A percentile compares a stretch with the other conserved stretches of the same genome.
Evolutionary conservation across 225 moss, liverwort and hornwort genomes (phyloP).

Genomic region (Pseudisothecium myosuroides): DNA sequence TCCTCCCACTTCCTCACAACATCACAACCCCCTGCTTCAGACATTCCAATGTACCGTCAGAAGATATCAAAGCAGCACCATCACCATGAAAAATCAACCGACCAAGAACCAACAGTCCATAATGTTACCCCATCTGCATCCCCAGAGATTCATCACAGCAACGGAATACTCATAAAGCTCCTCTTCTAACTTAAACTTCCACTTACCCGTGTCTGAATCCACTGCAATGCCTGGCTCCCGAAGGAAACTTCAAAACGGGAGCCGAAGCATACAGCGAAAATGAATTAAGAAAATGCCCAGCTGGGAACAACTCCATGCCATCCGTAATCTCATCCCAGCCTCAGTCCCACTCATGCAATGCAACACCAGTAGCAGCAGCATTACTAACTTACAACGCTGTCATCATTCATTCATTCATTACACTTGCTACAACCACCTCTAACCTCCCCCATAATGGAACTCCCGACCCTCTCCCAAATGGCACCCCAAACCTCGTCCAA

Average conservation of each 20-base stretch:
- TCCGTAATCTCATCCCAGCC: background rate
- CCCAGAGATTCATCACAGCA: background rate
- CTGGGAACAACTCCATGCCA: background rate
- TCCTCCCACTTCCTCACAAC: background rate
- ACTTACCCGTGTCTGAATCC: background rate
- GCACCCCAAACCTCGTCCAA: background rate
- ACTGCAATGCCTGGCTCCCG: background rate
- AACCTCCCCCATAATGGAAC: slow-evolving; percentile 10
- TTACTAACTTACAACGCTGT: background rate
- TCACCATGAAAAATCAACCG: background rate
- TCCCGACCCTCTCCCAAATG: background rate
- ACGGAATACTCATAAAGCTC: background rate
- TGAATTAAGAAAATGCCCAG: background rate
- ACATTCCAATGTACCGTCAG: background rate
- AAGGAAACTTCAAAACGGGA: background rate
- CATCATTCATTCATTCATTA: slow-evolving; percentile 13
- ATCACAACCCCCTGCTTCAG: background rate
- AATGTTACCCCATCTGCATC: background rate
- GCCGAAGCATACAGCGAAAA: background rate
- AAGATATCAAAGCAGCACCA: background rate
- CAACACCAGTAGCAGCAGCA: background rate
- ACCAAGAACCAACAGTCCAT: background rate
- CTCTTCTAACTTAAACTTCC: background rate
- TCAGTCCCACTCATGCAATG: background rate
- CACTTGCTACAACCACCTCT: slow-evolving; percentile 4